Evolutionary conservation across 805 yeast genomes (phyloP).

Genomic region (Jamesozyma spencerorum): DNA sequence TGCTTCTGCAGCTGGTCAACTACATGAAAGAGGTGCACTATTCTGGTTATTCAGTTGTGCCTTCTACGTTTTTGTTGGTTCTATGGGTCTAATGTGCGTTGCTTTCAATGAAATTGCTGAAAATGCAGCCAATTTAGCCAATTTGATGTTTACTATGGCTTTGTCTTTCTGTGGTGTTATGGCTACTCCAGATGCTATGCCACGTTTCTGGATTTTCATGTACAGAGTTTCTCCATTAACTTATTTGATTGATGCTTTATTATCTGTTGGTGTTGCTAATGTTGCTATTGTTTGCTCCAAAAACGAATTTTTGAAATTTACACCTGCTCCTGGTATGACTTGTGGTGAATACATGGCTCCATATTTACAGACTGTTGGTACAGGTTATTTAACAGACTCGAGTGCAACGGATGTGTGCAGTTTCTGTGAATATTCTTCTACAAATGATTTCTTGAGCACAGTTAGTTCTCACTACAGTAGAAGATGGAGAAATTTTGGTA

Average conservation of each 20-base stretch:
- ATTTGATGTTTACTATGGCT: conserved; percentile 50
- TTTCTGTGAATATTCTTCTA: conserved; percentile 46
- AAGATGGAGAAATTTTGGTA: conserved; percentile 56
- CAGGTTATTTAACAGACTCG: conserved; percentile 43
- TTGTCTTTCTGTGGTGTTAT: conserved; percentile 74
- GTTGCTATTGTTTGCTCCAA: conserved; percentile 38
- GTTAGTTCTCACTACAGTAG: conserved; percentile 32
- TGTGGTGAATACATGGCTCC: conserved; percentile 46
- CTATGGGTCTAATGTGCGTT: conserved; percentile 49
- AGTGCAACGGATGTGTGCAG: conserved; percentile 43
- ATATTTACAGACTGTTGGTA: conserved; percentile 28
- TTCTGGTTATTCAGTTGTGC: conserved; percentile 38
- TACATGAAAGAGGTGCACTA: conserved; percentile 48
- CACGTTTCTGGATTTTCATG: conserved; percentile 78
- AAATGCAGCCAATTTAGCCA: conserved; percentile 54
- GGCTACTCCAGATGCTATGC: conserved; percentile 45
- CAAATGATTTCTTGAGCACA: conserved; percentile 48
- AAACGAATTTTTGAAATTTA: conserved; percentile 39
- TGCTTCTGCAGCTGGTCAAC: conserved; percentile 44
- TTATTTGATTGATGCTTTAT: conserved; percentile 48
- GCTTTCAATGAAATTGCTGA: conserved; percentile 52
- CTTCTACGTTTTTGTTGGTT: conserved; percentile 46
- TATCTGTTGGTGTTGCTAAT: conserved; percentile 48
- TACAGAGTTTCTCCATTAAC: conserved; percentile 65
- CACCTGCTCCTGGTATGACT: conserved; percentile 46